These are phyloP conservation scores for Tolypocladium paradoxum DNA, from an alignment of 2,329 filamentous ascomycete genomes.

Conservation along the genomic window DNA sequence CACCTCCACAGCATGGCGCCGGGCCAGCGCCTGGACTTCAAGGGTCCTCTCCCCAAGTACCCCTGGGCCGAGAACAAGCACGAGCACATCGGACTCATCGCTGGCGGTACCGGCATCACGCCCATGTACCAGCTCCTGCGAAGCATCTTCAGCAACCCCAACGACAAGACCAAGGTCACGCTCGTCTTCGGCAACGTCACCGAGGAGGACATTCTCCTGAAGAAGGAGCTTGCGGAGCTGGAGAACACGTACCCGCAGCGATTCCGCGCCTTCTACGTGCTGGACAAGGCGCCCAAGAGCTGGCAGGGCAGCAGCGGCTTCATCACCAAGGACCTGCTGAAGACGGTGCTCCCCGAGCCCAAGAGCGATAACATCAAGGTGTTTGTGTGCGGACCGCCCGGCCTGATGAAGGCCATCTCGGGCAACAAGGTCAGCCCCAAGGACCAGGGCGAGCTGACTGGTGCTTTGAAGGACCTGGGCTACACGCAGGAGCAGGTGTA, in stretches of 20 bases:
- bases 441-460: conserved; percentile 85
- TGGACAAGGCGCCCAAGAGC: conserved; percentile 72
- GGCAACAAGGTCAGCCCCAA: conserved; percentile 83
- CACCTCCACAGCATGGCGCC: conserved; percentile 76
- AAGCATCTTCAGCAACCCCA: conserved; percentile 89
- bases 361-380: conserved; percentile 90
- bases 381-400: conserved; percentile 90
- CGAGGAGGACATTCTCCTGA: conserved; percentile 86
- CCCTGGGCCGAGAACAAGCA: conserved; percentile 86
- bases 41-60: conserved; percentile 94
- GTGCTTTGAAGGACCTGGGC: conserved; percentile 73
- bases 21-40: conserved; percentile 78
- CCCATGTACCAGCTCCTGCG: conserved; percentile 95
- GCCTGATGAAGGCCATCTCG: conserved; percentile 85
- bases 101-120: conserved; percentile 94
- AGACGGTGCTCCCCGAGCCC: conserved; percentile 88
- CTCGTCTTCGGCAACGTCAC: conserved; percentile 84
- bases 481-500: conserved; percentile 68
- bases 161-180: conserved; percentile 96
- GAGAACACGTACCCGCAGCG: conserved; percentile 94
- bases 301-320: conserved; percentile 71
- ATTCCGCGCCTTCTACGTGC: conserved; percentile 89
- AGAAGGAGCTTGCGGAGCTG: conserved; percentile 71
- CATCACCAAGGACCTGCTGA: conserved; percentile 84
- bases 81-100: conserved; percentile 73